These are phyloP conservation scores for Cymbidium sinense DNA, from an alignment of 106 monocot genomes.

Conservation along the genomic window DNA sequence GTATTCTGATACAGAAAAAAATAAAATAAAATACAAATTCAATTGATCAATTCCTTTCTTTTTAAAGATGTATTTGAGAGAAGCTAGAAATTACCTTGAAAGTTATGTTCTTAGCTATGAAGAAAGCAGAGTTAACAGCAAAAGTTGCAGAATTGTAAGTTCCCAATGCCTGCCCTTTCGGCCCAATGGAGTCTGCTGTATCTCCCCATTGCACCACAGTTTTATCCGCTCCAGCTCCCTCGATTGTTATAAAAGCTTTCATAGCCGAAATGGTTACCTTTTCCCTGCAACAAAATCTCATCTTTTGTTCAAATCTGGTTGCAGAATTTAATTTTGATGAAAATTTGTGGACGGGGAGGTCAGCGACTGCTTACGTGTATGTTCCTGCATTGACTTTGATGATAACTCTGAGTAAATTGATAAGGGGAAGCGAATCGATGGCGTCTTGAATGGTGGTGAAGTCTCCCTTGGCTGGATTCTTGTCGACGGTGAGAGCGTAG, in stretches of 20 bases:
- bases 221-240: slow-evolving; percentile 78
- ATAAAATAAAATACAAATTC: neutral
- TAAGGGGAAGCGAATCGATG: slow-evolving; percentile 61
- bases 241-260: slow-evolving; percentile 68
- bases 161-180: slow-evolving; percentile 50
- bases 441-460: slow-evolving; percentile 84
- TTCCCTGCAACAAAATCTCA: slow-evolving; percentile 41
- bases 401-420: slow-evolving; percentile 70
- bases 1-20: slow-evolving; percentile 47
- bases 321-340: neutral
- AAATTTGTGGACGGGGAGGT: neutral
- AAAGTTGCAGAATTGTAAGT: slow-evolving; percentile 81
- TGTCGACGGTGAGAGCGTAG: slow-evolving; percentile 60
- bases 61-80: neutral
- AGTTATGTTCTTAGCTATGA: slow-evolving; percentile 85
- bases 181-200: slow-evolving; percentile 53
- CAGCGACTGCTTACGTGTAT: slow-evolving; percentile 28
- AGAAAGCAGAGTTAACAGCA: slow-evolving; percentile 72
- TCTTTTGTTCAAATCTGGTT: neutral
- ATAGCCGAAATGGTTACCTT: slow-evolving; percentile 70
- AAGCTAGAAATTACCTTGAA: slow-evolving; percentile 50
- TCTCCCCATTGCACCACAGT: slow-evolving; percentile 91
- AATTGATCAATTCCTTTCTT: neutral
- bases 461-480: slow-evolving; percentile 69
- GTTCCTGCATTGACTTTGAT: slow-evolving; percentile 80